These are phyloP conservation scores for Durotheca rogersii DNA, from an alignment of 495 filamentous ascomycete genomes.

Conservation along the genomic window DNA sequence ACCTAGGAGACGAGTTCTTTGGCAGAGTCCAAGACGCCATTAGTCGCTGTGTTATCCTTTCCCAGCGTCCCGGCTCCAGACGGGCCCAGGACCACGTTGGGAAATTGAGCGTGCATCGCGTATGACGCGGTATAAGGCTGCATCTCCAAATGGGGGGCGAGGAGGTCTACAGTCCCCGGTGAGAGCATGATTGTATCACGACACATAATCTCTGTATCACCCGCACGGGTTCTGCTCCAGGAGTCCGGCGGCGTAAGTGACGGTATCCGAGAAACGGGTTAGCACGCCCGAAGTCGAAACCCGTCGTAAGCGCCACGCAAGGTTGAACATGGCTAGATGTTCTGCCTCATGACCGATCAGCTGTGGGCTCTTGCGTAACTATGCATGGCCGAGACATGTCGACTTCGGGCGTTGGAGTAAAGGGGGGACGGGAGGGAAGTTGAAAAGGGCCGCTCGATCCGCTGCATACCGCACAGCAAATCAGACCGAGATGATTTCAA, in stretches of 20 bases:
- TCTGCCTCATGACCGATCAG: not conserved
- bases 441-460: not conserved
- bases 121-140: too few relatives aligned
- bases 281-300: not conserved
- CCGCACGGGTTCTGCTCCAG: not conserved
- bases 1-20: too few relatives aligned
- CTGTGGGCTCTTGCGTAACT: not conserved
- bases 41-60: too few relatives aligned
- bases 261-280: not conserved
- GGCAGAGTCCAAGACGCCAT: too few relatives aligned
- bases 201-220: too few relatives aligned
- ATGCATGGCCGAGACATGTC: not conserved
- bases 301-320: not conserved
- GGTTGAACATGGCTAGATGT: not conserved
- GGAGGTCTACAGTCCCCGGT: too few relatives aligned
- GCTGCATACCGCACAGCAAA: slow-evolving; percentile 9
- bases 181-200: not conserved
- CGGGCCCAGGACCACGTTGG: too few relatives aligned
- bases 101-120: too few relatives aligned
- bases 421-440: not conserved
- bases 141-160: too few relatives aligned
- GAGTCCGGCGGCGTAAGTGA: not conserved
- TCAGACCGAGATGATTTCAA: slow-evolving; percentile 11
- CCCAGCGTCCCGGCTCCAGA: too few relatives aligned
- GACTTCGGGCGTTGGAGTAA: not conserved